phyloP scores from a whole-genome alignment of 2,329 filamentous ascomycete genomes.

The Aureobasidium sp. region DNA sequence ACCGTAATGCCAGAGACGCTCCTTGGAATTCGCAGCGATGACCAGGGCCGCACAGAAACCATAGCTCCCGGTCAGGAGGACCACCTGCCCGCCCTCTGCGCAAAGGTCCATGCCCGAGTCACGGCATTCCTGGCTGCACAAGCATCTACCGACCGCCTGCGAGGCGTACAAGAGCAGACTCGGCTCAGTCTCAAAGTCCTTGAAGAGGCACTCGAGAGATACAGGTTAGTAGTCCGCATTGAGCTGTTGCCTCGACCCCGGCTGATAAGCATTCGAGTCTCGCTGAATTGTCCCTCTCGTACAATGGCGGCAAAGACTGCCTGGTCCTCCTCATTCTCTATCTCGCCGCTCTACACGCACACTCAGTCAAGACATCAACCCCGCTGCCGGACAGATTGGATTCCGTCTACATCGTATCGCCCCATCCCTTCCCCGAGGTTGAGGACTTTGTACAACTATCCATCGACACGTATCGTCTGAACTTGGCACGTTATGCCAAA shows the following conservation, averaged over 20 bases:
- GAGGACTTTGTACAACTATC: conserved; percentile 71
- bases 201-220: conserved; percentile 63
- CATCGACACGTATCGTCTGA: conserved; percentile 61
- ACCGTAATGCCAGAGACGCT: conserved; percentile 28
- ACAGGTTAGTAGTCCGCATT: conserved; percentile 50
- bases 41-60: conserved; percentile 17
- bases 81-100: conserved; percentile 38
- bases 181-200: conserved; percentile 65
- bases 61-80: conserved; percentile 40
- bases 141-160: conserved; percentile 48
- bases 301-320: conserved; percentile 97
- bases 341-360: conserved; percentile 53
- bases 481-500: conserved; percentile 63
- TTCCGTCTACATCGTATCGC: conserved; percentile 81
- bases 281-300: conserved; percentile 77
- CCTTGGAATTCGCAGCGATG: conserved; percentile 16
- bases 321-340: conserved; percentile 85
- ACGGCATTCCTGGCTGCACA: conserved; percentile 56
- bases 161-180: conserved; percentile 65
- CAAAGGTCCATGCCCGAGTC: conserved; percentile 51
- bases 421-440: conserved; percentile 76
- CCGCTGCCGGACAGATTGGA: conserved; percentile 45
- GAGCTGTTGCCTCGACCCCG: background rate
- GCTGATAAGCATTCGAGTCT: conserved; percentile 42
- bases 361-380: conserved; percentile 15